phyloP scores from a whole-genome alignment of 73 alveolate species.

The Tetrahymena borealis region DNA sequence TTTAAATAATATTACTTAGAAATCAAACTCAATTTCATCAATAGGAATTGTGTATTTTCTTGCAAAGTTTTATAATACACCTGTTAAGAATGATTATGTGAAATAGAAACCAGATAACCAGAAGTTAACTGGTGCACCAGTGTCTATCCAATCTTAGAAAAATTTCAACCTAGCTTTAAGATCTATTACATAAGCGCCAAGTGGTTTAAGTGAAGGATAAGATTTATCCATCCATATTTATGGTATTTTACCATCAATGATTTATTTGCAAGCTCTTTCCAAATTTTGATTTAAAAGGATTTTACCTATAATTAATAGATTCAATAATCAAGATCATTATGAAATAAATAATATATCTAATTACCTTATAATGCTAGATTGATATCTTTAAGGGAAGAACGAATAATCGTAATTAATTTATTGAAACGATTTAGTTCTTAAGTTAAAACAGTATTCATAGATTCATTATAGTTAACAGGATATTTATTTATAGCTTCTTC shows the following conservation, averaged over 20 bases:
- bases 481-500: constrained; percentile 70
- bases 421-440: constrained; percentile 87
- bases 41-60: constrained; percentile 95
- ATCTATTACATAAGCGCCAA: constrained; percentile 82
- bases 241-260: constrained; percentile 83
- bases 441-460: constrained; percentile 85
- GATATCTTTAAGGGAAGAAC: constrained; percentile 66
- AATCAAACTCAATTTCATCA: constrained; percentile 87
- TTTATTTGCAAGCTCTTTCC: constrained; percentile 66
- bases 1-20: neutral
- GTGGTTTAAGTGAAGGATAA: constrained; percentile 77
- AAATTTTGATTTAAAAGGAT: constrained; percentile 80
- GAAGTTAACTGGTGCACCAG: constrained; percentile 93
- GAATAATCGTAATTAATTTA: constrained; percentile 67
- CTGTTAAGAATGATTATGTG: constrained; percentile 68
- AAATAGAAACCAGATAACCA: constrained; percentile 96
- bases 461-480: constrained; percentile 76
- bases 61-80: constrained; percentile 66
- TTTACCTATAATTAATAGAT: constrained; percentile 51
- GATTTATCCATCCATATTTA: constrained; percentile 65
- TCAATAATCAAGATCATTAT: neutral
- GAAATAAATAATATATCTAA: neutral
- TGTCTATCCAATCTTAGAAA: constrained; percentile 84
- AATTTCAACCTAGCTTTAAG: constrained; percentile 78
- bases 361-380: constrained; percentile 58